These are phyloP conservation scores for Cavenderia fasciculata DNA, from an alignment of 78 protist genomes.

Conservation along the genomic window DNA sequence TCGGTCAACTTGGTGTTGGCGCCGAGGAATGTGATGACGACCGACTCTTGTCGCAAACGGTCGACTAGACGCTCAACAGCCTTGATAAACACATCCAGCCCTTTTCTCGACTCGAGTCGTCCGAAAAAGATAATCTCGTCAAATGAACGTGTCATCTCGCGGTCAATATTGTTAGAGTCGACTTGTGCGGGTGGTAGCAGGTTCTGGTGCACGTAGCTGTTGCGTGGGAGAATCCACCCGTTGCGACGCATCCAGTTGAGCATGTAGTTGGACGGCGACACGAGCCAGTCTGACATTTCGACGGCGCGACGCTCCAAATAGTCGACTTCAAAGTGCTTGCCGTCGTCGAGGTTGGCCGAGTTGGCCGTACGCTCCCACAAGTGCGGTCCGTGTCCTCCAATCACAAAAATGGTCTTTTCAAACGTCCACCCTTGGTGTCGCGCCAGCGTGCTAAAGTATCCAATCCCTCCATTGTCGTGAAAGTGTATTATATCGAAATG, in stretches of 20 bases:
- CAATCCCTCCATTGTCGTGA: constrained; percentile 76
- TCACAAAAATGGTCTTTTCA: background rate
- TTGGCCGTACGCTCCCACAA: constrained; percentile 71
- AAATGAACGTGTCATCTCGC: background rate
- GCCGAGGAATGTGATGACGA: constrained; percentile 34
- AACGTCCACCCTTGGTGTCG: constrained; percentile 25
- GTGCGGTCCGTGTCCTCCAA: constrained; percentile 77
- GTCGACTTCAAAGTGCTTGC: constrained; percentile 72
- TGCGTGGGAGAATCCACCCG: constrained; percentile 38
- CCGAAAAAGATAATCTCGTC: constrained; percentile 61
- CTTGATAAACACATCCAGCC: constrained; percentile 51
- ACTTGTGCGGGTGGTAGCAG: constrained; percentile 7
- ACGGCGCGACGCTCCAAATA: constrained; percentile 49
- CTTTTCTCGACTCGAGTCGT: constrained; percentile 53
- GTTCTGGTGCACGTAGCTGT: constrained; percentile 66
- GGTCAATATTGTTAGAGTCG: background rate
- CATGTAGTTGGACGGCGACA: constrained; percentile 64
- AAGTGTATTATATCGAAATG: constrained; percentile 47
- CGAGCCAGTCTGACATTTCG: constrained; percentile 34
- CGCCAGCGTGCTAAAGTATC: constrained; percentile 6
- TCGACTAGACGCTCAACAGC: constrained; percentile 1
- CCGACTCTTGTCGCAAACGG: background rate
- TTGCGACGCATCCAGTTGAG: constrained; percentile 46
- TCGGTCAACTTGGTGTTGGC: constrained; percentile 39
- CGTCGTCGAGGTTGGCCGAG: constrained; percentile 58